phyloP scores from a whole-genome alignment of 345 rosid genomes.

The Arabidopsis arenosa region DNA sequence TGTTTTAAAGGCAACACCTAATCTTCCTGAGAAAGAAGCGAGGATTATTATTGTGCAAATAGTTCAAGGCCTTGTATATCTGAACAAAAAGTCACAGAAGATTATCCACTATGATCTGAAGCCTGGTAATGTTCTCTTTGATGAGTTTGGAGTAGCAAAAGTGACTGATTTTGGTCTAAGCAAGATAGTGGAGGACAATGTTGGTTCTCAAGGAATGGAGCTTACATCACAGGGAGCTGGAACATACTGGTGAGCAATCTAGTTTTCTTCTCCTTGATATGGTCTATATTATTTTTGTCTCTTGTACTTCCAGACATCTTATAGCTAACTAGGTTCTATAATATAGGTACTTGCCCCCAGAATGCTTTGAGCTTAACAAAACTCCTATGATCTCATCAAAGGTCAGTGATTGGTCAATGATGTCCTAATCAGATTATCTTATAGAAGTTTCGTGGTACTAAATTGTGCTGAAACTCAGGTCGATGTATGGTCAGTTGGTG shows the following conservation, averaged over 20 bases:
- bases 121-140: slow-evolving; percentile 98
- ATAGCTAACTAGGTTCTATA: slow-evolving; percentile 26
- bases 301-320: slow-evolving; percentile 6
- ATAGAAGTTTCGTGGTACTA: slow-evolving; percentile 3
- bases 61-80: slow-evolving; percentile 94
- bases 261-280: slow-evolving; percentile 14
- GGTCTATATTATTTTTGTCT: not conserved
- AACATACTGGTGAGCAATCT: slow-evolving; percentile 84
- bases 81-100: slow-evolving; percentile 84
- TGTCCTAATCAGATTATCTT: slow-evolving; percentile 9
- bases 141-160: slow-evolving; percentile 95
- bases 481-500: slow-evolving; percentile 99
- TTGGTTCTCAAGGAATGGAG: slow-evolving; percentile 98
- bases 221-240: slow-evolving; percentile 99
- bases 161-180: slow-evolving; percentile 99
- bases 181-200: slow-evolving; percentile 94
- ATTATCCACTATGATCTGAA: slow-evolving; percentile 98
- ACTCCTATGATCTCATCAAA: slow-evolving; percentile 96
- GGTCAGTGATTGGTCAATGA: slow-evolving; percentile 53
- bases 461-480: slow-evolving; percentile 58
- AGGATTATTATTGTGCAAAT: slow-evolving; percentile 90
- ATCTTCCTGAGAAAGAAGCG: slow-evolving; percentile 96
- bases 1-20: slow-evolving; percentile 92
- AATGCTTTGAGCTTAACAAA: slow-evolving; percentile 93
- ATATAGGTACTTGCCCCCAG: slow-evolving; percentile 96